Base-by-base conservation (phyloP, 345 rosid genomes). In the Cardiospermum halicacabum region DNA sequence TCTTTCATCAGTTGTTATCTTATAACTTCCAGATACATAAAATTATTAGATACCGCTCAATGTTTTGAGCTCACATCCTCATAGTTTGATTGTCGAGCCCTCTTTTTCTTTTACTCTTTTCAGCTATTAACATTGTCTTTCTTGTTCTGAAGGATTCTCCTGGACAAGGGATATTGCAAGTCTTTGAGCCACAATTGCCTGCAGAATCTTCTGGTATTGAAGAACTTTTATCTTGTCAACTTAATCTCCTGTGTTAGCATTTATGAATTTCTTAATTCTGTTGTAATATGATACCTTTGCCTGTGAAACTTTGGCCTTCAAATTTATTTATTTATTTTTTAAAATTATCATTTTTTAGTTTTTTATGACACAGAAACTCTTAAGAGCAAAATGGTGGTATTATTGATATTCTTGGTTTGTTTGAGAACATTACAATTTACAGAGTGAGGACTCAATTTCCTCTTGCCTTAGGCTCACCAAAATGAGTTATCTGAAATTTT, bases 151-250 rank as follows among this genome's bases (percentile, higher is more conserved):
- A 88, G 96, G 68, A 62, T 47, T 30, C 34, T 55, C 54, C 53
- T 50, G 75, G 39, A 60, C 77, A 60, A 66, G 73, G 67, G 72
- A 60, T 77, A 16, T 73, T 90, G 58, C 87, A 82, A 58, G 84
- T 84, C 39, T 86, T 71, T 72, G 92, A 83, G 82, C 64, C 73
- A 45, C 84, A 90, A 66, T 65, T 39, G 8, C 67, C 82, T 56
- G 69, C 81, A 42, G 80, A 75, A 65, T 72, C 68, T 77, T 53
- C 77, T 66, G 84, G 98, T 93, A 88, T 60, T 84, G 69, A 65
- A 61, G 58, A 61, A 26, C 37, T 50, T 60, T 30, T 30, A 22
- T 21, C 53, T 53, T 55, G 27, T 13, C 27, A n/a, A n/a, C 32
- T 19, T 49, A 25, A 4, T 56, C 47, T 65, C 28, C 49, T 36